Evolutionary conservation across 495 filamentous ascomycete species (phyloP).

Genomic region (Xylaria curta): DNA sequence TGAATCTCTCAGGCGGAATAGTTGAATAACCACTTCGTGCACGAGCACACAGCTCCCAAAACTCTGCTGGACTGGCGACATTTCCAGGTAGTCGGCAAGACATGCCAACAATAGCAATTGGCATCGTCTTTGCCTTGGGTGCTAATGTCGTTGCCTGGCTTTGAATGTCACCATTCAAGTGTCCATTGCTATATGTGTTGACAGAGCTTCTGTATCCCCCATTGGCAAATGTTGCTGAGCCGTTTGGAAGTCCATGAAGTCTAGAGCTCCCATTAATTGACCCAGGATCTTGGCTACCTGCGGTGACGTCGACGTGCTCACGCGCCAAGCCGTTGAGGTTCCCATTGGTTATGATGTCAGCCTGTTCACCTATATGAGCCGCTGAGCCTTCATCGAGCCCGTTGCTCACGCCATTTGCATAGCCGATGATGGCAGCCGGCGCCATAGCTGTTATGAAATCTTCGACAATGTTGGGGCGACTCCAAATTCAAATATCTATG

Average conservation of each 20-base stretch:
- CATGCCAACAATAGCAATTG: constrained; percentile 65
- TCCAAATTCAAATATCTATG: constrained; percentile 24
- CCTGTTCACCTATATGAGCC: constrained; percentile 33
- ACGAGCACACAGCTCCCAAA: constrained; percentile 66
- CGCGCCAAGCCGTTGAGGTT: constrained; percentile 43
- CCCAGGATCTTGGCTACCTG: constrained; percentile 31
- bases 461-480: constrained; percentile 36
- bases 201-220: constrained; percentile 8
- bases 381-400: constrained; percentile 35
- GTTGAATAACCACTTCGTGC: constrained; percentile 64
- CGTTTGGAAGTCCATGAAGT: constrained; percentile 25
- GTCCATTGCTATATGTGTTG: constrained; percentile 32
- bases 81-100: constrained; percentile 60
- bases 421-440: constrained; percentile 50
- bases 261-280: constrained; percentile 27
- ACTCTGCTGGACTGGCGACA: constrained; percentile 59
- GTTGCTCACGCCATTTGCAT: constrained; percentile 44
- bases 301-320: constrained; percentile 26
- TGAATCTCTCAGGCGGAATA: constrained; percentile 75
- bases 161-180: constrained; percentile 28
- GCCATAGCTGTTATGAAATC: constrained; percentile 46
- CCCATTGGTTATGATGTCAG: constrained; percentile 46
- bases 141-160: background rate
- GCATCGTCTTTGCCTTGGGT: constrained; percentile 41
- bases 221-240: constrained; percentile 27